A percentile compares a stretch with the other conserved stretches of the same genome.
Evolutionary conservation across 2,329 filamentous ascomycete species (phyloP).

Genomic region (Metarhizium album): DNA sequence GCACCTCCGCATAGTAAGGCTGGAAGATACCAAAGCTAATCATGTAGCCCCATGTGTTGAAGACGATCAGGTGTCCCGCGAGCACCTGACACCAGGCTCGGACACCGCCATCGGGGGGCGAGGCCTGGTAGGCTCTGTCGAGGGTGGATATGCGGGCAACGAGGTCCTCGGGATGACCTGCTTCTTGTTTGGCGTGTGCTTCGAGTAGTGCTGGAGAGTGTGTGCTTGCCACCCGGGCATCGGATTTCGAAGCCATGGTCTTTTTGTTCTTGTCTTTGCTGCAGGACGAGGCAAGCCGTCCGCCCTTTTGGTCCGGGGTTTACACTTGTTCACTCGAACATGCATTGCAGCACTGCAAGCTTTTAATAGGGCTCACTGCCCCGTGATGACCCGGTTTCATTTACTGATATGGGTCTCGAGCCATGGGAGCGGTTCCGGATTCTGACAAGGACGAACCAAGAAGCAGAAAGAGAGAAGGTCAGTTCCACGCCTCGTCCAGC

Average conservation of each 20-base stretch:
- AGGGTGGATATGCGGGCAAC: neutral
- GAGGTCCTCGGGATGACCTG: neutral
- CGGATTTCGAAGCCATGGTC: neutral
- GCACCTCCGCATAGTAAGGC: conserved; percentile 25
- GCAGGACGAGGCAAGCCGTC: neutral
- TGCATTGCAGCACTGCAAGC: neutral
- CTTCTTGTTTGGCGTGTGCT: neutral
- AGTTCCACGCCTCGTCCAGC: neutral
- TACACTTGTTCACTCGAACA: neutral
- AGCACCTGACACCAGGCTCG: conserved; percentile 28
- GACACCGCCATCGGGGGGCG: conserved; percentile 25
- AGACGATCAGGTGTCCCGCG: conserved; percentile 25
- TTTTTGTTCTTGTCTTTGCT: neutral
- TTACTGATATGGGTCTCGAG: too few species aligned
- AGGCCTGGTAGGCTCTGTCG: conserved; percentile 2
- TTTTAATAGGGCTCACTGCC: too few species aligned
- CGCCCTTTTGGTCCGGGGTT: neutral
- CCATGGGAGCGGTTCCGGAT: too few species aligned
- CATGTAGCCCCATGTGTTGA: conserved; percentile 27
- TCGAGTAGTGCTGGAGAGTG: neutral
- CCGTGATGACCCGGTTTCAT: too few species aligned
- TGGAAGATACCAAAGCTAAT: conserved; percentile 29
- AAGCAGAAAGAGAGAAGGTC: neutral
- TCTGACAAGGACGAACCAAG: too few species aligned
- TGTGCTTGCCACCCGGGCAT: neutral